Evolutionary conservation across 768 basidiomycete genomes (phyloP).

Genomic region (Amyloporia xantha): DNA sequence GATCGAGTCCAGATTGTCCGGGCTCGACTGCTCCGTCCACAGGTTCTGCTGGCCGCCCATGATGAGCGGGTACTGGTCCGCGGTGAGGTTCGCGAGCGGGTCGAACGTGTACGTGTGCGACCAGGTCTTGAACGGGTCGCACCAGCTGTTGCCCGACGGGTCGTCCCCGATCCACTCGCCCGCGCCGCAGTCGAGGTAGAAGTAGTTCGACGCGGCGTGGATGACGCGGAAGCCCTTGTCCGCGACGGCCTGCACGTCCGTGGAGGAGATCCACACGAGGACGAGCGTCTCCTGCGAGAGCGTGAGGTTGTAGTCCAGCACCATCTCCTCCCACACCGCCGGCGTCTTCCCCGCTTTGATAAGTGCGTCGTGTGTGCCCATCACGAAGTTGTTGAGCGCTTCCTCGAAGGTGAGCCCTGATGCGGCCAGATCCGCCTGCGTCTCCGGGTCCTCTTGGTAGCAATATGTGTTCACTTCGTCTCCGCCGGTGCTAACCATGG

Average conservation of each 20-base stretch:
- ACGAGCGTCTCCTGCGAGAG: slow-evolving; percentile 39
- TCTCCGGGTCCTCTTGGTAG: slow-evolving; percentile 32
- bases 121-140: slow-evolving; percentile 80
- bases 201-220: slow-evolving; percentile 68
- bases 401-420: slow-evolving; percentile 29
- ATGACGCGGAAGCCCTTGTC: slow-evolving; percentile 55
- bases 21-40: slow-evolving; percentile 70
- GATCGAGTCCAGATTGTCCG: slow-evolving; percentile 60
- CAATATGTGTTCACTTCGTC: slow-evolving; percentile 41
- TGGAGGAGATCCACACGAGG: slow-evolving; percentile 70
- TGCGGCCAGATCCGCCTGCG: slow-evolving; percentile 24
- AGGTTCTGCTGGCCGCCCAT: slow-evolving; percentile 70
- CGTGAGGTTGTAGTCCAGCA: slow-evolving; percentile 30
- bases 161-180: slow-evolving; percentile 64
- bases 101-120: slow-evolving; percentile 68
- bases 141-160: slow-evolving; percentile 49
- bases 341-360: slow-evolving; percentile 37
- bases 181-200: slow-evolving; percentile 77
- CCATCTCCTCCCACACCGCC: slow-evolving; percentile 40
- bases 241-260: slow-evolving; percentile 52
- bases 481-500: slow-evolving; percentile 40
- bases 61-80: slow-evolving; percentile 46
- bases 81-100: slow-evolving; percentile 49
- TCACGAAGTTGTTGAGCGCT: slow-evolving; percentile 34
- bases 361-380: slow-evolving; percentile 28